Conservation (phyloP, 331 rosid species). For the Quercus tomentella region DNA sequence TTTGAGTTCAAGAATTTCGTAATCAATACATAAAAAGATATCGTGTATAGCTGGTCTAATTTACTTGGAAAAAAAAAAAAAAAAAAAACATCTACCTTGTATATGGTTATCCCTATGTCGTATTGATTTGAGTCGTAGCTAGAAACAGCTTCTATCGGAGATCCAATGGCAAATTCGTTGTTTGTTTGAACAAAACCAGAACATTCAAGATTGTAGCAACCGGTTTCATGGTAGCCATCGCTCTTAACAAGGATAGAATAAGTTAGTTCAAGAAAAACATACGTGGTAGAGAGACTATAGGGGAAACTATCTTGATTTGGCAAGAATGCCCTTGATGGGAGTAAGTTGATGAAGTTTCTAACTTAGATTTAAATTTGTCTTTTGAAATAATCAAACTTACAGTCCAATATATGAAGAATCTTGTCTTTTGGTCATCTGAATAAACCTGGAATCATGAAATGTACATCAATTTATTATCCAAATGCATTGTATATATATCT, state of each 20-base stretch:
- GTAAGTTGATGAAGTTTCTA: too few species aligned
- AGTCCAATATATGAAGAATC: slow-evolving; percentile 16
- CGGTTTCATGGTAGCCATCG: neutral
- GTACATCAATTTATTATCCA: neutral
- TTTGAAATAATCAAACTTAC: slow-evolving; percentile 3
- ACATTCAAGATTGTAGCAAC: slow-evolving; percentile 23
- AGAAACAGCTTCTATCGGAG: neutral
- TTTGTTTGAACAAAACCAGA: slow-evolving; percentile 27
- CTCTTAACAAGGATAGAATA: neutral
- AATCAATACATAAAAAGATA: too few species aligned
- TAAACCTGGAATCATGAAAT: neutral
- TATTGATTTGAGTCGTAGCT: neutral
- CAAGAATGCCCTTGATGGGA: too few species aligned
- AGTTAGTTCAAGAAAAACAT: neutral
- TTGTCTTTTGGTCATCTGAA: neutral
- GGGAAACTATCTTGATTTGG: too few species aligned
- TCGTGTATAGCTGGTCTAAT: too few species aligned
- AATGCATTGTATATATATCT: neutral
- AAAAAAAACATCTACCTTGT: slow-evolving; percentile 3
- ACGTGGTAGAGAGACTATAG: too few species aligned
- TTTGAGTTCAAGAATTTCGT: neutral
- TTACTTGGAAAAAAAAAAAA: neutral
- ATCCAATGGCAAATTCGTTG: neutral
- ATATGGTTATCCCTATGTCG: neutral
- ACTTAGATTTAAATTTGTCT: too few species aligned